Evolutionary conservation across 192 early-diverging fungal species (phyloP).

Genomic region (Backusella tuberculispora): DNA sequence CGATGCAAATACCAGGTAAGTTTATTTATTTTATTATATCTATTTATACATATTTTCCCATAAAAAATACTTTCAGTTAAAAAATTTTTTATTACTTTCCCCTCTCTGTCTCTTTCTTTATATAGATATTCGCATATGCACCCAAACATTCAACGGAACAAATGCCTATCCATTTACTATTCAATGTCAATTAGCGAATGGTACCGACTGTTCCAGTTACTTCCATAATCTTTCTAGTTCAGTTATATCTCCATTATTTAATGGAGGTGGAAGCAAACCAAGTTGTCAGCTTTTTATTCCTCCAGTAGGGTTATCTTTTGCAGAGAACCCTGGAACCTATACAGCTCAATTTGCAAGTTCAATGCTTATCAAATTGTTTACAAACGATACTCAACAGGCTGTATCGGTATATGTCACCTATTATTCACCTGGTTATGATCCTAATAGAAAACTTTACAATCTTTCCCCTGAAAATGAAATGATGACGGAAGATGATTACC

Average conservation of each 20-base stretch:
- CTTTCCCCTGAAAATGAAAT: not conserved
- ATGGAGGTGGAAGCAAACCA: not conserved
- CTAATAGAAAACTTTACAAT: not conserved
- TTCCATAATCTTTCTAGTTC: not conserved
- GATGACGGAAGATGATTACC: not conserved
- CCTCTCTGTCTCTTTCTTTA: no score
- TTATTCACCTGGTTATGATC: slow-evolving; percentile 13
- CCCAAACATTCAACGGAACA: not conserved
- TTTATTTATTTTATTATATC: not conserved
- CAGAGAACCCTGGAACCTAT: not conserved
- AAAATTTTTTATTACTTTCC: no score
- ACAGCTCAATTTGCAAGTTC: not conserved
- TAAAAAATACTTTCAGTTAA: not conserved
- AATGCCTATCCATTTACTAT: not conserved
- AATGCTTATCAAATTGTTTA: not conserved
- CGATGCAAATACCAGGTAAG: not conserved
- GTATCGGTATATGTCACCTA: not conserved
- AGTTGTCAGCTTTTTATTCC: not conserved
- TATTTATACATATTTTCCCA: not conserved
- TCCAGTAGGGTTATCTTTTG: not conserved
- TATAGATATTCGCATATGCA: not conserved
- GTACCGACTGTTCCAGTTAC: not conserved
- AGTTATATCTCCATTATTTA: not conserved
- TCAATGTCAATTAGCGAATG: not conserved
- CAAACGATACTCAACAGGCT: not conserved